A percentile compares a stretch with the other conserved stretches of the same genome.
These are phyloP conservation scores for Chrysanthemum seticuspe DNA, from an alignment of 129 eudicot genomes.

Conservation along the genomic window DNA sequence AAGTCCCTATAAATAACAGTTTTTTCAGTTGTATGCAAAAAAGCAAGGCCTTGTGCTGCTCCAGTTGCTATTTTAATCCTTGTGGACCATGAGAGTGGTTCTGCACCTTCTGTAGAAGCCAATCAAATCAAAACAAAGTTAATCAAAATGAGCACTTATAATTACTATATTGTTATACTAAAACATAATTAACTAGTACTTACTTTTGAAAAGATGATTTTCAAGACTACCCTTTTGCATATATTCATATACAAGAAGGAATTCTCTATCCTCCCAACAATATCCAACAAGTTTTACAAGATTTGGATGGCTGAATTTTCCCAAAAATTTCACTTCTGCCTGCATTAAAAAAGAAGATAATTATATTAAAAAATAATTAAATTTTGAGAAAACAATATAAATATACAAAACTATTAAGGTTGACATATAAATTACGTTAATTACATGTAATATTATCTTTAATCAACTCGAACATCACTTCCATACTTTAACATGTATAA, in stretches of 20 bases:
- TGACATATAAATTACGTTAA: too few relatives aligned
- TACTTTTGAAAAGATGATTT: constrained; percentile 74
- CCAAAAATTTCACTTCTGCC: constrained; percentile 79
- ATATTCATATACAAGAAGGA: constrained; percentile 70
- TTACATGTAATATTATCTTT: too few relatives aligned
- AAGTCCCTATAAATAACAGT: constrained; percentile 77
- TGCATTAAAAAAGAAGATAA: constrained; percentile 23
- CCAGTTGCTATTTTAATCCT: constrained; percentile 63
- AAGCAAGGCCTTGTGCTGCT: constrained; percentile 71
- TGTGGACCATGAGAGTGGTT: constrained; percentile 59
- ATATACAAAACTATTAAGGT: too few relatives aligned
- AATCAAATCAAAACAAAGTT: not conserved
- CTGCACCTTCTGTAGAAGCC: constrained; percentile 39
- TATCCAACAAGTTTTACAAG: constrained; percentile 67
- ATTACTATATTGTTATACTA: not conserved
- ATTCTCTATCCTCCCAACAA: constrained; percentile 68
- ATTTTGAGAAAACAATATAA: not conserved
- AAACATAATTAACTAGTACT: constrained; percentile 7
- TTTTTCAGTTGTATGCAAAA: constrained; percentile 67
- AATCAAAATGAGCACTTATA: too few relatives aligned
- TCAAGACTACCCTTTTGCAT: constrained; percentile 79
- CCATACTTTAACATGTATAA: too few relatives aligned
- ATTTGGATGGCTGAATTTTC: constrained; percentile 72
- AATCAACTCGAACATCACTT: too few relatives aligned
- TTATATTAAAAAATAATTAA: not conserved